A percentile compares a stretch with the other conserved stretches of the same genome.
These are phyloP conservation scores for Panicum hallii DNA, from an alignment of 202 grass and related monocot species.

Conservation along the genomic window DNA sequence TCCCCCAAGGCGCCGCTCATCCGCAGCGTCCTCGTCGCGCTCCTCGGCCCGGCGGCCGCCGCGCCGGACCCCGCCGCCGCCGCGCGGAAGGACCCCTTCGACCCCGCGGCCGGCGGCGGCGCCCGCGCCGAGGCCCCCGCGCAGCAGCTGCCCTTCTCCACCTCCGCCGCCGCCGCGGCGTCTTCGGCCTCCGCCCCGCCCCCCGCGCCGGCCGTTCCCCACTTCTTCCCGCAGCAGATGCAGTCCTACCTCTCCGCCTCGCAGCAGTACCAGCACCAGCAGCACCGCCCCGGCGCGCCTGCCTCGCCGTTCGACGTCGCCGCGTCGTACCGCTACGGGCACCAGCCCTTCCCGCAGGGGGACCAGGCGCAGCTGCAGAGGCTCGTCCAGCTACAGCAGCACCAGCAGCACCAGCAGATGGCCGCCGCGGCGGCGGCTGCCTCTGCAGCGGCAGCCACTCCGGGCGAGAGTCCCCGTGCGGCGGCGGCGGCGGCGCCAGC, in stretches of 20 bases:
- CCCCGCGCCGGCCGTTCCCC: conserved; percentile 6
- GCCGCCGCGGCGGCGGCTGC: conserved; percentile 12
- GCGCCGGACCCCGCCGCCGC: background rate
- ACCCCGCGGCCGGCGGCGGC: conserved; percentile 14
- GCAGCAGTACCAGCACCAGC: conserved; percentile 51
- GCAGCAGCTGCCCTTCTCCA: conserved; percentile 31
- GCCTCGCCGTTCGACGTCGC: conserved; percentile 41
- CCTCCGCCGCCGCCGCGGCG: background rate
- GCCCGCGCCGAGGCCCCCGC: background rate
- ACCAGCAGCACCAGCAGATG: conserved; percentile 52
- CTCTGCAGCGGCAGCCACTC: conserved; percentile 12
- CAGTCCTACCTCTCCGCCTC: conserved; percentile 46
- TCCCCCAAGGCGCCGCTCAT: conserved; percentile 84
- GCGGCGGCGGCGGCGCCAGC: conserved; percentile 25
- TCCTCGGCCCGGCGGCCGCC: conserved; percentile 52
- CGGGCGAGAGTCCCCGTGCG: conserved; percentile 44
- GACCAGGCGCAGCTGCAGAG: conserved; percentile 55
- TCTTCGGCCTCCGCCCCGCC: conserved; percentile 11
- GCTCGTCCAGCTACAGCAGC: conserved; percentile 57
- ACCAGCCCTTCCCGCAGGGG: conserved; percentile 18
- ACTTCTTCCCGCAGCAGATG: conserved; percentile 66
- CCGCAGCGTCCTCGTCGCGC: conserved; percentile 77
- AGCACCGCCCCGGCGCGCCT: conserved; percentile 20
- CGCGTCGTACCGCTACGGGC: conserved; percentile 39
- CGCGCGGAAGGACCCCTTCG: conserved; percentile 57